phyloP scores from a whole-genome alignment of 805 yeast genomes.

The Metschnikowia dekortorum region DNA sequence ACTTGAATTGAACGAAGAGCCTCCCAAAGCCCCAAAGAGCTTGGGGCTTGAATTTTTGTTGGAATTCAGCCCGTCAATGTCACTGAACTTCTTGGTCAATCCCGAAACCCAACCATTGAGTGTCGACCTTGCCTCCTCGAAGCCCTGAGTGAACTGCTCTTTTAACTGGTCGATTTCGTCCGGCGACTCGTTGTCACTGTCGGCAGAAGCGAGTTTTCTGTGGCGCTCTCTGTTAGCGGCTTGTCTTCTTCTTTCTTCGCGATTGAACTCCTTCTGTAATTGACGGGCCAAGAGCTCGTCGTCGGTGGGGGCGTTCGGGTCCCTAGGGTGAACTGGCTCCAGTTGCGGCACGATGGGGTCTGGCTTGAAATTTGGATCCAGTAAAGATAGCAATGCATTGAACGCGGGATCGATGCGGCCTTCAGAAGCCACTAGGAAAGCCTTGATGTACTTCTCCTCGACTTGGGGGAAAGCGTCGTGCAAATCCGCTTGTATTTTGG shows the following conservation, averaged over 20 bases:
- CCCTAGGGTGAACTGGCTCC: conserved; percentile 6
- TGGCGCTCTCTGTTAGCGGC: conserved; percentile 11
- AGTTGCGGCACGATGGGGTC: conserved; percentile 33
- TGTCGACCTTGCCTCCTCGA: conserved; percentile 74
- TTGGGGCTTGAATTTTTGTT: conserved; percentile 23
- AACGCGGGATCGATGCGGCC: conserved; percentile 84
- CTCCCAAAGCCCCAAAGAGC: conserved; percentile 45
- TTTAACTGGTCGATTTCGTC: conserved; percentile 62
- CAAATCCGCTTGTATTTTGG: conserved; percentile 54
- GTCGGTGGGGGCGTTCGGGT: conserved; percentile 36
- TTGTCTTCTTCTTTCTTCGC: conserved; percentile 37
- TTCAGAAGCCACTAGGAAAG: conserved; percentile 79
- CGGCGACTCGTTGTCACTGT: conserved; percentile 38
- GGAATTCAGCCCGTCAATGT: conserved; percentile 7
- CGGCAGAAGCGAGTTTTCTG: conserved; percentile 16
- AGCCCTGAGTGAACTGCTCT: conserved; percentile 65
- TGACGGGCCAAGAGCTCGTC: conserved; percentile 83
- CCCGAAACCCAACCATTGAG: conserved; percentile 78
- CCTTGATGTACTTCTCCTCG: conserved; percentile 67
- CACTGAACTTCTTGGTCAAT: conserved; percentile 47
- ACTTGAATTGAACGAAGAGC: conserved; percentile 32
- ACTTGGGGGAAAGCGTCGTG: conserved; percentile 81
- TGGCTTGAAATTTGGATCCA: conserved; percentile 65
- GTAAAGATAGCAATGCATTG: conserved; percentile 74
- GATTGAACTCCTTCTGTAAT: conserved; percentile 63